These are phyloP conservation scores for Phytopythium cucurbitacearum DNA, from an alignment of 352 stramenopile genomes.

Conservation along the genomic window DNA sequence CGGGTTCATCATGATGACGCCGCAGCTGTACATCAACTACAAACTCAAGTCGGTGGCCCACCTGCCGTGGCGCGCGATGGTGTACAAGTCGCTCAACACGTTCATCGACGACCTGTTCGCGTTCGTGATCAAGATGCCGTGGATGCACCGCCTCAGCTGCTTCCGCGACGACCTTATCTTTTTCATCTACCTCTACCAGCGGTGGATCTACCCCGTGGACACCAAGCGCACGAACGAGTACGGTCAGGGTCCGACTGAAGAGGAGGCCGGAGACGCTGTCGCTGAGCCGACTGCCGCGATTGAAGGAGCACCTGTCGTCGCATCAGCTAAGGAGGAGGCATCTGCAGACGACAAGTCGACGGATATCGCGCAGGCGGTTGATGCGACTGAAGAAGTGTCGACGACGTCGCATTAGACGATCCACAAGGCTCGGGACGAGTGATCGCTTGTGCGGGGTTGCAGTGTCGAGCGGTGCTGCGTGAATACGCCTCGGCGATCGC, in stretches of 20 bases:
- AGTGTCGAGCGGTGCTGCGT: too few relatives aligned
- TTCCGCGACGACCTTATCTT: conserved; percentile 99
- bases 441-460: neutral
- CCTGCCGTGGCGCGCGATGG: conserved; percentile 96
- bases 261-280: conserved; percentile 21
- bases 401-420: conserved; percentile 16
- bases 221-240: conserved; percentile 92
- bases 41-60: conserved; percentile 96
- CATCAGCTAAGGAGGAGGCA: too few relatives aligned
- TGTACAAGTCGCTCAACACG: conserved; percentile 97
- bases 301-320: conserved; percentile 9
- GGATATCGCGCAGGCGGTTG: conserved; percentile 3
- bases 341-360: conserved; percentile 5
- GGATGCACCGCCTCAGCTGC: conserved; percentile 96
- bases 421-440: conserved; percentile 9
- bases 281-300: conserved; percentile 10
- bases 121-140: conserved; percentile 92
- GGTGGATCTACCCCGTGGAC: conserved; percentile 95
- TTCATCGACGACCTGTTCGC: conserved; percentile 93
- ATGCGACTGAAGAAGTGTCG: conserved; percentile 13
- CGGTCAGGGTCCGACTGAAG: conserved; percentile 77
- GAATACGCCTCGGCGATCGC: too few relatives aligned
- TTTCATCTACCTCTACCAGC: conserved; percentile 99
- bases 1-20: conserved; percentile 99
- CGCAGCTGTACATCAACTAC: conserved; percentile 98